These are phyloP conservation scores for Trichoderma reesei DNA, from an alignment of 495 filamentous ascomycete species.

Conservation along the genomic window DNA sequence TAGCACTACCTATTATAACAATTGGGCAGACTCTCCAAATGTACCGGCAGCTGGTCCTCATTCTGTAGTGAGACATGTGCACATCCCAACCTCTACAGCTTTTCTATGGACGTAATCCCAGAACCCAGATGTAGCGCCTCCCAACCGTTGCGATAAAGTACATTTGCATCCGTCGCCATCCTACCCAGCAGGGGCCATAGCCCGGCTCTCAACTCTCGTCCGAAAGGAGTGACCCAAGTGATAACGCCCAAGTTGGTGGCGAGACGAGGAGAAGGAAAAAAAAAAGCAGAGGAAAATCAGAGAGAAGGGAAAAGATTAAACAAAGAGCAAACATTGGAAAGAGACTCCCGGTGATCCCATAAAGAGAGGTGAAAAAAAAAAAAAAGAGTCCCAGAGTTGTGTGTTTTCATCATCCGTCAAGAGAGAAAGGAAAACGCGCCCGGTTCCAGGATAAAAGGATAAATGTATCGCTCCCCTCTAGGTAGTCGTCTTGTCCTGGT, in stretches of 20 bases:
- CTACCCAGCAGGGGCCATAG: neutral
- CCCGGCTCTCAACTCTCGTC: neutral
- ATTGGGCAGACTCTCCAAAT: neutral
- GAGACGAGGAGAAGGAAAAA: neutral
- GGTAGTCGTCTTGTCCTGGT: neutral
- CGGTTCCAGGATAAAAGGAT: neutral
- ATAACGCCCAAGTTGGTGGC: neutral
- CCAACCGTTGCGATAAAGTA: slow-evolving; percentile 6
- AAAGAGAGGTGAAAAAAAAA: too few species aligned
- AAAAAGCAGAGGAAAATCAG: neutral
- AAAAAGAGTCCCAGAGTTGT: neutral
- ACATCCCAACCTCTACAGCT: slow-evolving; percentile 4
- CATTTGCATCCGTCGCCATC: slow-evolving; percentile 5
- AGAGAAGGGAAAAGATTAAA: neutral
- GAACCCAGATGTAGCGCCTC: neutral
- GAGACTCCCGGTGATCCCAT: neutral
- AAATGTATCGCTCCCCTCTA: neutral
- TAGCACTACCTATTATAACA: too few species aligned
- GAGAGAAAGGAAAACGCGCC: too few species aligned
- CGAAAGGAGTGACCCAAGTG: neutral
- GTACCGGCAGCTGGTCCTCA: neutral
- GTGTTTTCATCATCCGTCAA: neutral
- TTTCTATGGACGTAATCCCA: slow-evolving; percentile 6
- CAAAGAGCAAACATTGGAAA: neutral
- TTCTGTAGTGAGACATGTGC: neutral